These are phyloP conservation scores for Saturnispora hagleri DNA, from an alignment of 805 yeast species.

Conservation along the genomic window DNA sequence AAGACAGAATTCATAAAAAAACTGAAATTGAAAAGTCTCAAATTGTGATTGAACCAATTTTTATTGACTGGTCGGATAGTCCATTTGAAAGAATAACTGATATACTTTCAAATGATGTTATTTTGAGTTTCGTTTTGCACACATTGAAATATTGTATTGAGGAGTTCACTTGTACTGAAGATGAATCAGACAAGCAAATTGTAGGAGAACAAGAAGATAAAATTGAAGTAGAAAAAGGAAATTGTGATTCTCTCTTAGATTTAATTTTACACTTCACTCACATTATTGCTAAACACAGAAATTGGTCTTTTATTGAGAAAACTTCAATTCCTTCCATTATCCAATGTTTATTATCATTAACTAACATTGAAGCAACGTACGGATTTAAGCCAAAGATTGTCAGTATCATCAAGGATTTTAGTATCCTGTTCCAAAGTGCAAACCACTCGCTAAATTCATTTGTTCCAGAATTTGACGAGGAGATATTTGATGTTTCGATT, in stretches of 20 bases:
- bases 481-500: slow-evolving; percentile 10
- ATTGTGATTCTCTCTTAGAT: slow-evolving; percentile 46
- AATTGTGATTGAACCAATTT: slow-evolving; percentile 49
- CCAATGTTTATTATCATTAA: slow-evolving; percentile 2
- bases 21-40: slow-evolving; percentile 29
- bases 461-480: slow-evolving; percentile 6
- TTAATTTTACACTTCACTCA: slow-evolving; percentile 62
- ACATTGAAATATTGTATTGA: slow-evolving; percentile 34
- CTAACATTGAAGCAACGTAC: background rate
- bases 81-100: slow-evolving; percentile 38
- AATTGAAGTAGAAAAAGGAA: slow-evolving; percentile 16
- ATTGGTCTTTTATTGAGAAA: slow-evolving; percentile 6
- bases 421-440: background rate
- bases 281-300: slow-evolving; percentile 30
- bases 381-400: slow-evolving; percentile 5
- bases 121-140: slow-evolving; percentile 43
- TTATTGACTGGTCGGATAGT: slow-evolving; percentile 29
- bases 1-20: slow-evolving; percentile 36
- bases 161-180: background rate
- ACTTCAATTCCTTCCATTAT: slow-evolving; percentile 1
- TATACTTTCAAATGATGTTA: slow-evolving; percentile 44
- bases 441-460: background rate
- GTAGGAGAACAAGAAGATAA: background rate
- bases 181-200: background rate
- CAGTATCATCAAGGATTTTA: slow-evolving; percentile 4